Evolutionary conservation across 768 basidiomycete genomes (phyloP), one percentile per base, ranked within the genome.

Genomic region (Hebeloma cylindrosporum): DNA sequence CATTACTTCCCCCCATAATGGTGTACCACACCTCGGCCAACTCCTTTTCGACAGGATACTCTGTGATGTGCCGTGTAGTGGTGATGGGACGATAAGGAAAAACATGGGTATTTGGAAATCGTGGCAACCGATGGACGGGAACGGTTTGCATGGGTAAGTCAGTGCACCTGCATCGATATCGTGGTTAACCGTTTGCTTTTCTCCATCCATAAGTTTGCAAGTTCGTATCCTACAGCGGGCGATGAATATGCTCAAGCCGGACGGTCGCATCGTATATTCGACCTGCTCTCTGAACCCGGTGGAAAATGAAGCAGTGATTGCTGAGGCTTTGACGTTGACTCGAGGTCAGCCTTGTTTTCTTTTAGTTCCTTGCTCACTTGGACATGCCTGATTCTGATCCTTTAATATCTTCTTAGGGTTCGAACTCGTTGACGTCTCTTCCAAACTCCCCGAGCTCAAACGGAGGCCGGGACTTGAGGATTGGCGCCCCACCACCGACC

Each of bases 41-140:
- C 70, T 99, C 39, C 65, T 84, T 45, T 99, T 96, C 57, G 95
- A 98, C 63, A 75, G 95, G 23, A 95, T 99, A 47, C 67, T 99
- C 25, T 94, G 93, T 38, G 96, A 98, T 62, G 96, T 99, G 7
- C 96, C 96, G 7, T 99, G 96, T 61, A 93, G 90, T 56, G 96
- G 96, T 3, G 96, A 99, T 62, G 96, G 95, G 0, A 99, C 96
- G 0, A 64, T 97, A 45, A 70, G 96, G 50, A 99, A 99, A 74
- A 99, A 99, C 61, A 63, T 88, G 10, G 88, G 84, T 1, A 96
- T 99, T 29, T 99, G 96, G 96, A 88, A 86, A 61, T 75, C 76
- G 30, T 99, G 95, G 95, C 80, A 80, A 32, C 79, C 85, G 9
- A 79, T 81, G 62, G 91, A 95, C 62, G 95, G 88, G 7, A 93